Evolutionary conservation across 2,329 filamentous ascomycete genomes (phyloP).

Genomic region (Pseudopithomyces maydicus): DNA sequence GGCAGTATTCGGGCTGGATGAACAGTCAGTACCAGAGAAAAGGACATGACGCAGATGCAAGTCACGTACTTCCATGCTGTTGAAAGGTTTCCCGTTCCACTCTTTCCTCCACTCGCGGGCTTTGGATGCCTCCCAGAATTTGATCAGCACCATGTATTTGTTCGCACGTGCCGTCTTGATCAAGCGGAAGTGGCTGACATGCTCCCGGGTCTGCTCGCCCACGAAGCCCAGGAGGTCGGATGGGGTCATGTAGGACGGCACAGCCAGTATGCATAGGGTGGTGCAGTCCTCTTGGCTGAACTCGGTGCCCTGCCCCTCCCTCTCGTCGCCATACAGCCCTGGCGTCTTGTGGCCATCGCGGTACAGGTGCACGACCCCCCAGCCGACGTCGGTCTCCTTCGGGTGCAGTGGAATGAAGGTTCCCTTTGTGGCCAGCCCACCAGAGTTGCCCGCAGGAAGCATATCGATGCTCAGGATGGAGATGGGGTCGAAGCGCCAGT

Average conservation of each 20-base stretch:
- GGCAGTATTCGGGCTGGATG: constrained; percentile 82
- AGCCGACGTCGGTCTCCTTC: constrained; percentile 77
- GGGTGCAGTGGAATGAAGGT: constrained; percentile 73
- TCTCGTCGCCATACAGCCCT: constrained; percentile 58
- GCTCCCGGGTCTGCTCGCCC: constrained; percentile 81
- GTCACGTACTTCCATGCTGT: constrained; percentile 78
- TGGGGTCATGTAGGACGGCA: constrained; percentile 91
- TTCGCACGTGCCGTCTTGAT: constrained; percentile 88
- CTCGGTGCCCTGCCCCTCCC: constrained; percentile 28
- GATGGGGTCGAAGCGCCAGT: constrained; percentile 84
- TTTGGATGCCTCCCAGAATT: constrained; percentile 77
- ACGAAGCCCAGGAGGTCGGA: constrained; percentile 91
- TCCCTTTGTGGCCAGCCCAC: constrained; percentile 80
- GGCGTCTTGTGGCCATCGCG: constrained; percentile 79
- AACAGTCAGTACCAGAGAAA: constrained; percentile 11
- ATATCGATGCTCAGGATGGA: constrained; percentile 83
- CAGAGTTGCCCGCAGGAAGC: constrained; percentile 48
- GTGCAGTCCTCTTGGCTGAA: constrained; percentile 72
- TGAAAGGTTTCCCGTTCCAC: constrained; percentile 94
- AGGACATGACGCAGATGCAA: background rate
- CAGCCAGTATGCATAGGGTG: constrained; percentile 89
- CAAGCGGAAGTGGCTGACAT: constrained; percentile 93
- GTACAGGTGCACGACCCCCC: constrained; percentile 94
- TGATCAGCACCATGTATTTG: constrained; percentile 93
- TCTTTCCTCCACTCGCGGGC: constrained; percentile 81